Percentiles rank a stretch among this genome's conserved stretches.
Evolutionary conservation across 2,329 filamentous ascomycete species (phyloP).

Genomic region (Fusarium pseudonygamai): DNA sequence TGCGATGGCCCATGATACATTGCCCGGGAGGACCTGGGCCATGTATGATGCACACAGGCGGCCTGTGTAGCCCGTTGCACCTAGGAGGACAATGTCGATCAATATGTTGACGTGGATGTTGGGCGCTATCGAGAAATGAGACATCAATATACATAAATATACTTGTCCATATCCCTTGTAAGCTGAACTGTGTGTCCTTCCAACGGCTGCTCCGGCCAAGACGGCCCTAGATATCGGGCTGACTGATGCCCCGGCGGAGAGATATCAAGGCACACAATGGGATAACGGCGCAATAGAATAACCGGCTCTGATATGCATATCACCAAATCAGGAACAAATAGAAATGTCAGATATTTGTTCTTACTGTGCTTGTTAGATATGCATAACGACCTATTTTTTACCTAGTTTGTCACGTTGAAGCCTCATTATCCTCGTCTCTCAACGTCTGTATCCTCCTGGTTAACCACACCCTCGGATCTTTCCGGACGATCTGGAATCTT

Average conservation of each 20-base stretch:
- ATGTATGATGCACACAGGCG: constrained; percentile 78
- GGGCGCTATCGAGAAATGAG: no score
- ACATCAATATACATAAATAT: not conserved
- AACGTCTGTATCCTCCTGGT: constrained; percentile 27
- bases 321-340: not conserved
- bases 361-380: not conserved
- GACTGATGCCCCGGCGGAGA: constrained; percentile 14
- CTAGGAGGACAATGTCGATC: constrained; percentile 57
- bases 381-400: not conserved
- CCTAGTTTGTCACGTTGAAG: not conserved
- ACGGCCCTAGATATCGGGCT: constrained; percentile 19
- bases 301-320: not conserved
- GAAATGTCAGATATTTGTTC: not conserved
- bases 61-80: constrained; percentile 81
- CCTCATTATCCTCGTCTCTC: constrained; percentile 19
- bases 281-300: not conserved
- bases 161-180: not conserved
- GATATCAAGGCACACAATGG: not conserved
- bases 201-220: constrained; percentile 3
- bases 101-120: not conserved
- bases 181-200: not conserved
- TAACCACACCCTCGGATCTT: constrained; percentile 37
- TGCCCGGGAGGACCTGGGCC: constrained; percentile 71
- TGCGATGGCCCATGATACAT: constrained; percentile 84
- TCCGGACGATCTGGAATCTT: constrained; percentile 43